phyloP scores from a whole-genome alignment of 345 rosid species.

The Salix exigua region DNA sequence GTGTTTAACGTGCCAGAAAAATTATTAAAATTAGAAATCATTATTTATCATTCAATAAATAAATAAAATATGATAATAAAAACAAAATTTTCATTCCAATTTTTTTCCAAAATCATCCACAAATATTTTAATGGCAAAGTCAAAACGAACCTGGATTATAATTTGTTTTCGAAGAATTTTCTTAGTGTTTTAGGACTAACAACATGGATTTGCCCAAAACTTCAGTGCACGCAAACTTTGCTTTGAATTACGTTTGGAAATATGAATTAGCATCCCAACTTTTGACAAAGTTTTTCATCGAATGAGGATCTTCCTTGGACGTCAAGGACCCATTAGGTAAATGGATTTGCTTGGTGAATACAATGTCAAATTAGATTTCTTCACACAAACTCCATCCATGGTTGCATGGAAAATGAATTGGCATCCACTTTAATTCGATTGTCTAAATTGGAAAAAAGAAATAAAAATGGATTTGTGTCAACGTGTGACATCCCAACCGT shows the following conservation, averaged over 20 bases:
- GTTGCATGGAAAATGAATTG: neutral
- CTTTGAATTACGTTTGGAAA: neutral
- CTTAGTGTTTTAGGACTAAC: neutral
- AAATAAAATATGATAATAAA: too few species aligned
- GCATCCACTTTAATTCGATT: neutral
- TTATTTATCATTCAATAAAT: too few species aligned
- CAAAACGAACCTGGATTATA: too few species aligned
- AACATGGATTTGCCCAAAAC: neutral
- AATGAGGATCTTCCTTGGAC: neutral
- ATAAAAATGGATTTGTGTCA: neutral
- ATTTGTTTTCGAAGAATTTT: neutral
- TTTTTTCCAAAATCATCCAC: too few species aligned
- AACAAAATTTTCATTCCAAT: too few species aligned
- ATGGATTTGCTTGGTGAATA: neutral
- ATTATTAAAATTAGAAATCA: too few species aligned
- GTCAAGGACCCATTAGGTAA: neutral
- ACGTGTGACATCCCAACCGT: neutral
- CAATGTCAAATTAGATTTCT: neutral
- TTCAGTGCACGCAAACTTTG: neutral
- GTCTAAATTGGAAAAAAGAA: neutral
- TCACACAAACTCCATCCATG: neutral
- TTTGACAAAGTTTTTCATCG: neutral
- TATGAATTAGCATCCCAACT: neutral
- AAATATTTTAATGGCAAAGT: too few species aligned
- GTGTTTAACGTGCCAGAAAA: too few species aligned